Base-by-base conservation (phyloP, 169 alveolate genomes). In the Eimeria maxima region DNA sequence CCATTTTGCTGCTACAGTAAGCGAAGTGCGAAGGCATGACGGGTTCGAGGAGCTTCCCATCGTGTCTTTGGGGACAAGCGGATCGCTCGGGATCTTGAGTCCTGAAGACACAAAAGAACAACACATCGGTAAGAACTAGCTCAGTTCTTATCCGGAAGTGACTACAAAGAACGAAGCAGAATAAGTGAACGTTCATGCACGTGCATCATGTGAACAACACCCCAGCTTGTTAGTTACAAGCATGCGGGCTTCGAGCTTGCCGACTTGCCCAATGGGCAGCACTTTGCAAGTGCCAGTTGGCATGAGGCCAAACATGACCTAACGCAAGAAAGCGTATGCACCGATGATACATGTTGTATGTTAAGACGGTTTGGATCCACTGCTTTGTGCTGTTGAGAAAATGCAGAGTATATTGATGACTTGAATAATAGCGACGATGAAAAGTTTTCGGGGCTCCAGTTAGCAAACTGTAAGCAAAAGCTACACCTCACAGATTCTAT, bases 401-500 rank as follows among this genome's bases (percentile, higher is more conserved):
- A 45, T 24, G 44, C 88, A 78, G 88, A 14, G 88, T 50, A 44
- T 24, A 44, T 8, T 44, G 67, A 44, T 24, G 88, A n/a, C 20
- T 14, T 44, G 60, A 45, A 11, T 4, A 44, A n/a, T 24, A 22
- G 13, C 24, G 14, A 45, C 67, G n/a, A 78, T 44, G 87, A 44
- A 42, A 14, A 42, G 2, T 78, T 45, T 78, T 78, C 88, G 42
- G 88, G 88, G 47, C 67, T 78, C 44, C 88, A 78, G 65, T n/a
- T 78, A 45, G 88, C 44, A 45, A 47, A 67, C 88, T 47, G 88
- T 78, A 50, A 78, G 88, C 14, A 22, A 2, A 24, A 47, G 88
- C 22, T n/a, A 22, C 65, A 73, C 27, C 7, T n/a, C 13, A 16
- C 83, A 73, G 24, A 73, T 33, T 29, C 80, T 10, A 50, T 2